Evolutionary conservation across 2,329 filamentous ascomycete species (phyloP), one percentile per base, ranked within the genome.

Genomic region (Pseudocercospora ulei): DNA sequence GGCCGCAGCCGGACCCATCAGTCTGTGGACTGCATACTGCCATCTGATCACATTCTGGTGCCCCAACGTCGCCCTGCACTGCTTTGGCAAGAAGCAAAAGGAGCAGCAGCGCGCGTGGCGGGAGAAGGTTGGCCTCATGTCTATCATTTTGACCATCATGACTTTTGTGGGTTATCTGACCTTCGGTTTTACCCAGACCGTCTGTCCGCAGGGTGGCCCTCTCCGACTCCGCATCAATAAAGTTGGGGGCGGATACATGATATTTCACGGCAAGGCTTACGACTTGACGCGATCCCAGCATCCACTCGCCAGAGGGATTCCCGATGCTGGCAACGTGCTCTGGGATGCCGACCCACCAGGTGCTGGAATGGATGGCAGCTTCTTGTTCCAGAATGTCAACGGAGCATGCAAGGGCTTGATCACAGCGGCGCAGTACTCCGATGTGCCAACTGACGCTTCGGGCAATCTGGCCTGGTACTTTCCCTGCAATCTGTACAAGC

Each of bases 311-410:
- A 68, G 76, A 47, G 87, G 87, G 22, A 84, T 98, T 49, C 75
- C 82, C 1, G 59, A 67, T 2, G 73, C 71, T 18, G 69, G 82
- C 16, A 95, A 96, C 55, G 78, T 98, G 14, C 68, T 98, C 8
- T 96, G 77, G 56, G 86, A 95, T 58, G 66, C 93, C n/a, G 72
- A 79, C 1, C 74, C 80, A 51, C 83, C 83, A 56, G 76, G 88
- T 53, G 80, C 78, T 39, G 90, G 87, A n/a, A 74, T 82, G 62
- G 92, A 98, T 58, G 88, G 84, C 41, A 96, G 87, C 57, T 98
- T 98, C 60, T 66, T 98, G 56, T 98, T 98, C 65, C 90, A 98
- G 60, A 93, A 96, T 51, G 90, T 98, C 61, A 98, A 98, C 54
- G 92, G 90, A 31, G 82, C 82, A 47, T 98, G 90, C 72, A 98